Percentiles rank a stretch among this genome's conserved stretches.
Conservation (phyloP, 179 eudicot species). For the Spinacia oleracea region DNA sequence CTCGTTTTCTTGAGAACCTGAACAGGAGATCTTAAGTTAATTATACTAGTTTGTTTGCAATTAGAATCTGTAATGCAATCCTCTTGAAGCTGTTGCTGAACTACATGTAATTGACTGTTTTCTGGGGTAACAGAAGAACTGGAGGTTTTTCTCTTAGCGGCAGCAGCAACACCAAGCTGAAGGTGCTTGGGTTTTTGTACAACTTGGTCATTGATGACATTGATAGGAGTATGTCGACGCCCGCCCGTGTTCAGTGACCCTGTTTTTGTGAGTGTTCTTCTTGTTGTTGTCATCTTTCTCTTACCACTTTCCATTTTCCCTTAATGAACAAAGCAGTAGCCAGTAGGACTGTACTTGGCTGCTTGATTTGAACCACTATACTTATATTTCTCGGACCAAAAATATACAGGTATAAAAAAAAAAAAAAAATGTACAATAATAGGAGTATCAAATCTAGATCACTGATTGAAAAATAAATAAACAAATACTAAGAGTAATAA, state of each 20-base stretch:
- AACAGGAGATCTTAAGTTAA: conserved; percentile 25
- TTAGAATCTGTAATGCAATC: conserved; percentile 25
- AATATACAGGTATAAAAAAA: no score
- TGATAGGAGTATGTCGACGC: conserved; percentile 26
- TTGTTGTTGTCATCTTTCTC: conserved; percentile 22
- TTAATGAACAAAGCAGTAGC: background rate
- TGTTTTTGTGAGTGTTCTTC: background rate
- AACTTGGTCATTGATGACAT: conserved; percentile 36
- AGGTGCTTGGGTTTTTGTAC: conserved; percentile 7
- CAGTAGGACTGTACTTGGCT: background rate
- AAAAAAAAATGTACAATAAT: no score
- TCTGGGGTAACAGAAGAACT: conserved; percentile 30
- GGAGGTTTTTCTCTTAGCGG: conserved; percentile 49
- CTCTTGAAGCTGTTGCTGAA: background rate
- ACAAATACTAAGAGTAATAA: no score
- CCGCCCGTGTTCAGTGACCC: no score
- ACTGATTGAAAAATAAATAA: background rate
- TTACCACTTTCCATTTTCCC: conserved; percentile 29
- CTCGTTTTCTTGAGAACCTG: conserved; percentile 34
- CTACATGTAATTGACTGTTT: background rate
- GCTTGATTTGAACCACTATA: background rate
- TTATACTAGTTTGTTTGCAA: conserved; percentile 22
- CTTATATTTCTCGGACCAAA: no score
- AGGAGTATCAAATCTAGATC: background rate
- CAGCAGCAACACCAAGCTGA: conserved; percentile 17